Evolutionary conservation across 1,284 basidiomycete species (phyloP), one percentile per base, ranked within the genome.

Genomic region (Leccinum subrobustum): DNA sequence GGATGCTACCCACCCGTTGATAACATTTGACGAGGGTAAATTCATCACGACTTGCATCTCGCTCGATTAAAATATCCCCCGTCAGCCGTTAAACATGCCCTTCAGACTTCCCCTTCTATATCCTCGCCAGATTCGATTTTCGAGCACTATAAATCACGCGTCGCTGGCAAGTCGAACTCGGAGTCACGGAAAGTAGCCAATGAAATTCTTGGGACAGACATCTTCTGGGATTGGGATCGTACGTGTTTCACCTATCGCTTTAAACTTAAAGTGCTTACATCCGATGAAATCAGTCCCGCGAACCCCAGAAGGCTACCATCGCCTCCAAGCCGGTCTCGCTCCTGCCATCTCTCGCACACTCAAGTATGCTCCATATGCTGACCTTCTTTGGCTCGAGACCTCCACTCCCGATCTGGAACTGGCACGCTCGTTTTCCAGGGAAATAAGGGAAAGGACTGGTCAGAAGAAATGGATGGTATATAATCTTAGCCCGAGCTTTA

Each of bases 401-500:
- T 95, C 93, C 71, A 83, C 82, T 37, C 94, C 95, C 2, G 84
- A 94, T 72, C 77, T 97, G 23, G 81, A 86, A 64, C 87, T 95
- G 73, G 95, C 95, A 1, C 82, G 85, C 53, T 83, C 81, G 53
- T 95, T 96, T 73, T 89, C 94, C 1, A 80, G 87, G 54, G 84
- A 84, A 70, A 92, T 96, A 67, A 82, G 90, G 61, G 82, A 84
- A 64, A 82, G 82, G 71, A 84, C 69, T 1, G 70, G 71, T 48
- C 67, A 73, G 44, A 71, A 61, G 59, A 87, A 85, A 67, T 87
- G 87, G 89, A 86, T 97, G 67, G 94, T 96, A n/a, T 97, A 96
- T 74, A 97, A 96, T 74, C 78, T 96, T 63, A 94, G 92, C 69
- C 95, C 94, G 3, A 93, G 91, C 70, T 97, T 97, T 81, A 96